Base-by-base conservation (phyloP, 352 stramenopile genomes). In the Elongisporangium anandrum region DNA sequence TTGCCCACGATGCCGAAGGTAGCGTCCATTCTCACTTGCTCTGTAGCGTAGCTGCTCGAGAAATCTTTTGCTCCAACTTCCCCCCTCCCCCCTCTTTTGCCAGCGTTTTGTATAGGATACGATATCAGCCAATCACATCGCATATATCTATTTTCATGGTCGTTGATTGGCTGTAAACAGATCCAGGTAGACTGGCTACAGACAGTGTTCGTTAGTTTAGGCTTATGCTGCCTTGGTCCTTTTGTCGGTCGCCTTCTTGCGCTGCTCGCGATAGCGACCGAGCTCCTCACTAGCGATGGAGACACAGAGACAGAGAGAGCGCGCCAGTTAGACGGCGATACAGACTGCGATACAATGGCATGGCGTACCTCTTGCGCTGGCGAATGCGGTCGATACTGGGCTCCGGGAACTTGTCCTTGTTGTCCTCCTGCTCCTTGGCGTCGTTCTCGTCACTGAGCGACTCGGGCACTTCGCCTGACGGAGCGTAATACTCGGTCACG, bases 1-100 rank as follows among this genome's bases (percentile, higher is more conserved):
- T 96, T 96, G 55, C 87, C 87, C 45, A 96, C 87, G 71, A 96
- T 83, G 55, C 87, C 87, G 64, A 96, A 95, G 63, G 93, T 79
- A 65, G 85, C 94, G 67, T 96, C 87, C 73, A 91, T 96, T 74
- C 34, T 52, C 60, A 22, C 17, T 61, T 22, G 23, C n/a, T 70
- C 26, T 66, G 26, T 38, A 38, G 26, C 26, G 26, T 45, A 45
- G 9, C 13, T 17, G 34, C 34, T 45, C 34, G 34, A 45, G 34
- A 45, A 45, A 45, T 45, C 34, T 45, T 45, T 45, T 45, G 34
- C 34, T 45, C 34, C 34, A 17, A 45, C 34, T 45, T 16, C 34
- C 34, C 34, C 34, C 34, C 34, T 45, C 34, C 34, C 34, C 26
- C 26, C 26, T 38, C 26, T 38, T 38, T 38, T 38, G 26, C n/a